Conservation (phyloP, 2,329 filamentous ascomycete species). For the Diaporthe velutina region DNA sequence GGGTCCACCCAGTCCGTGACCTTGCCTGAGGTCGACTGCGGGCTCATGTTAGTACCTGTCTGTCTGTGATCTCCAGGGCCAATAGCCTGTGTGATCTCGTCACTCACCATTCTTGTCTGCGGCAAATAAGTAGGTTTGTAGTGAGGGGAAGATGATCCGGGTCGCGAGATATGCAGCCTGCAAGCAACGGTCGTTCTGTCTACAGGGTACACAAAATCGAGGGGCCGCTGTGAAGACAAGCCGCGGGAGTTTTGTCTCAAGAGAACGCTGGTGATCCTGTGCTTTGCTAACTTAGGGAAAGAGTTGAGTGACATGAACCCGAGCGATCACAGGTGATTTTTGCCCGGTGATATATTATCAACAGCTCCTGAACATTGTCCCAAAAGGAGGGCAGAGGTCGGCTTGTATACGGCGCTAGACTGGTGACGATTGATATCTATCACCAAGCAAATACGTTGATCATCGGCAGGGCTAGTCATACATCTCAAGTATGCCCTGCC, state of each 20-base stretch:
- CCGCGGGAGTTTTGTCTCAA: neutral
- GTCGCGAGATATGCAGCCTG: neutral
- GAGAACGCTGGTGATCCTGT: neutral
- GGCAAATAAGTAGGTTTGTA: neutral
- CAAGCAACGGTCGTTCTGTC: neutral
- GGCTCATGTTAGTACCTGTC: neutral
- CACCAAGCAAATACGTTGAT: neutral
- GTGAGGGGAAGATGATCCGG: neutral
- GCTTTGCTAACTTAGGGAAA: neutral
- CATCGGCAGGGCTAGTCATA: neutral
- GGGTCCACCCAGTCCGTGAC: constrained; percentile 90
- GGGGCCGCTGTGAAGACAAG: constrained; percentile 12
- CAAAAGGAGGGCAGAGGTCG: neutral
- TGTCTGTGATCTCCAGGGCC: neutral
- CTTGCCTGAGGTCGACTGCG: constrained; percentile 49
- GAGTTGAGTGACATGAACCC: constrained; percentile 12
- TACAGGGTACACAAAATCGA: neutral
- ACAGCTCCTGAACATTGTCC: neutral
- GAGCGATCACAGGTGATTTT: neutral
- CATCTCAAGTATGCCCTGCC: neutral
- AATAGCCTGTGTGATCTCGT: neutral
- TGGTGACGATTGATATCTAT: neutral
- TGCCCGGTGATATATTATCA: neutral
- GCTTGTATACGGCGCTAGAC: neutral
- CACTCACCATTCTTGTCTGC: constrained; percentile 40